phyloP scores from a whole-genome alignment of 2,329 filamentous ascomycete genomes.

The Fusarium liriodendri region DNA sequence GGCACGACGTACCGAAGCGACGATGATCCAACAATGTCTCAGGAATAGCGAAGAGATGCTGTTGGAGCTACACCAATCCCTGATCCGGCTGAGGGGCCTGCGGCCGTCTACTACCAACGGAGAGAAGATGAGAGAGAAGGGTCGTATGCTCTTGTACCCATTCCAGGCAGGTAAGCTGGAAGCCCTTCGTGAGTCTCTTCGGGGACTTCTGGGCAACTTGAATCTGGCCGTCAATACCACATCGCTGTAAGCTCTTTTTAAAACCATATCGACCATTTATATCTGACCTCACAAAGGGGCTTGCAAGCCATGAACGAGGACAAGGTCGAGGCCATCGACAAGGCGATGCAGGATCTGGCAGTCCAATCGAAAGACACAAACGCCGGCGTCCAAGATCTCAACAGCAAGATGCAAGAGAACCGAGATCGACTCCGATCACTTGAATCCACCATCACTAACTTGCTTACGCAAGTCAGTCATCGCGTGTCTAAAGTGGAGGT shows the following conservation, averaged over 20 bases:
- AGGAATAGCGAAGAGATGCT: not conserved
- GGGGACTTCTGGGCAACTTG: not conserved
- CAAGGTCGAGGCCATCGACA: no score
- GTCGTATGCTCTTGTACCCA: not conserved
- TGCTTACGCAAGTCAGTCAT: no score
- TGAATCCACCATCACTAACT: not conserved
- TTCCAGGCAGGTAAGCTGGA: not conserved
- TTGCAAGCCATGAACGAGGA: not conserved
- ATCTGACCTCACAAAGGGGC: no score
- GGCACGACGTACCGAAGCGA: not conserved
- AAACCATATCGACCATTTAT: no score
- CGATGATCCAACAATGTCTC: not conserved
- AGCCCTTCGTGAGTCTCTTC: not conserved
- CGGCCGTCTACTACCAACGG: fast-evolving
- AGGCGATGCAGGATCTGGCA: no score
- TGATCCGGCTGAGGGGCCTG: not conserved
- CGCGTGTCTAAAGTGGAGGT: no score
- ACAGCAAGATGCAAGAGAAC: no score
- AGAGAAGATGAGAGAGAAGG: not conserved
- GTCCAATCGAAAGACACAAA: no score
- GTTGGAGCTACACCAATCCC: not conserved
- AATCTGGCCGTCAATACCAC: not conserved
- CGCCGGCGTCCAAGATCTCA: no score
- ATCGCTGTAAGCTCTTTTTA: not conserved
- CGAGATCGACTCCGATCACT: no score